Evolutionary conservation across 2,329 filamentous ascomycete genomes (phyloP), one percentile per base, ranked within the genome.

Genomic region (Pseudogymnoascus sp.): DNA sequence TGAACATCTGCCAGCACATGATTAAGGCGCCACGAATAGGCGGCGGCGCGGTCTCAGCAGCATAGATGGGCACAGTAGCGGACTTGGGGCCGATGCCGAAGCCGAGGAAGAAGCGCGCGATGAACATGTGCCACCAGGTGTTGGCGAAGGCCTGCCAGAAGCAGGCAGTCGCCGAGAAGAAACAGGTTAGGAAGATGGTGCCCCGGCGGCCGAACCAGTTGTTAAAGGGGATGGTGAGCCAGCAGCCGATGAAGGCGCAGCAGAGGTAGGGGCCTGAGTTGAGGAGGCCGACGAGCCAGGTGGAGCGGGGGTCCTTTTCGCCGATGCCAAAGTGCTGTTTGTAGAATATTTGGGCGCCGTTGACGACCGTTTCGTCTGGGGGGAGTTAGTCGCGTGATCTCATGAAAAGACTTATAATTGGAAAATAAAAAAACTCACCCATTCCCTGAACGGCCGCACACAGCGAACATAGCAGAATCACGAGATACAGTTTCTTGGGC

Each of bases 141-240:
- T 83, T 82, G 14, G 81, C 80, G 61, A 84, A 83, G 0, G 79
- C 68, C 61, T 70, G 69, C 70, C 79, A 80, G 67, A 85, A 81
- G 66, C 81, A 82, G 14, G 83, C 77, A 1, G 79, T 64, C 12
- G 81, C 79, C 0, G 86, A 86, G 67, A 90, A 79, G 31, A 83
- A 74, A 68, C 87, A 89, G 5, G 86, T 84, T 37, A 89, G 77
- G 71, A 89, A 89, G 60, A 90, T 86, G 1, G 86, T 90, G 10
- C 89, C 88, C 2, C 87, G 81, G 60, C 88, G 84, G 11, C 89
- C 89, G 66, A 91, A 87, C 65, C 71, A 77, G 63, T 85, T 83
- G 75, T 91, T 91, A 73, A 91, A 81, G 0, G 89, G 88, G 39
- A 86, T 84, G 0, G 87, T 90, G 57, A 88, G 77, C 88, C 89